Conservation (phyloP, 805 yeast genomes). For the Ogataea trehalophila region DNA sequence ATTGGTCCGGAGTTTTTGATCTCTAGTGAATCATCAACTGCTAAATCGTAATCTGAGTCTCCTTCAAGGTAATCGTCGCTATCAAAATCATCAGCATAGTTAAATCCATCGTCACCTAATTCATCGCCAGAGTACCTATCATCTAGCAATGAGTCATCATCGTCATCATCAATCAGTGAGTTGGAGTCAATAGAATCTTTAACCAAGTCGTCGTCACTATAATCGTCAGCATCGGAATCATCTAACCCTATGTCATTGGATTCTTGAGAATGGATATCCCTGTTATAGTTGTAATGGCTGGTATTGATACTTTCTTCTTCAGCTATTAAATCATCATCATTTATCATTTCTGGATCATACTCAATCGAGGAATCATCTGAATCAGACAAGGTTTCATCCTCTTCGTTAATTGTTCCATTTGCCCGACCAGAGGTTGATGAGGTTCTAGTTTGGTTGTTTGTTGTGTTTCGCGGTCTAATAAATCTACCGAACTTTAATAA, state of each 20-base stretch:
- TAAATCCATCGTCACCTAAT: conserved; percentile 3
- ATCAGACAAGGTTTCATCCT: conserved; percentile 5
- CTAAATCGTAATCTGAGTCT: neutral
- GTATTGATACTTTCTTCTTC: neutral
- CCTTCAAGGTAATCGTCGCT: conserved; percentile 23
- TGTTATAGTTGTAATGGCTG: neutral
- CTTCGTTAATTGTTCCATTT: conserved; percentile 3
- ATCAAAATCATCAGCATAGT: conserved; percentile 17
- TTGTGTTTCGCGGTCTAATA: conserved; percentile 4
- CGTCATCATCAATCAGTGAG: conserved; percentile 18
- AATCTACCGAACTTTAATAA: conserved; percentile 8
- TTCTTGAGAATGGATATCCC: neutral
- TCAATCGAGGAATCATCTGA: conserved; percentile 7
- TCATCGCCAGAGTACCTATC: conserved; percentile 7
- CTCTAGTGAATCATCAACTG: conserved; percentile 4
- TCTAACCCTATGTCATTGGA: conserved; percentile 3
- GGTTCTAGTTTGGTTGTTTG: neutral
- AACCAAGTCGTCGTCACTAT: conserved; percentile 10
- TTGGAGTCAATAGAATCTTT: conserved; percentile 22
- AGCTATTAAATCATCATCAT: neutral
- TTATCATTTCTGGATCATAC: neutral
- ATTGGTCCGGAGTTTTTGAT: conserved; percentile 13
- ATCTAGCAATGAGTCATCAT: conserved; percentile 9
- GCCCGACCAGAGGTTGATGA: neutral
- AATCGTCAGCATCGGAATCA: conserved; percentile 11